These are phyloP conservation scores for Monilinia vaccinii-corymbosi DNA, from an alignment of 2,329 filamentous ascomycete genomes.

Conservation along the genomic window DNA sequence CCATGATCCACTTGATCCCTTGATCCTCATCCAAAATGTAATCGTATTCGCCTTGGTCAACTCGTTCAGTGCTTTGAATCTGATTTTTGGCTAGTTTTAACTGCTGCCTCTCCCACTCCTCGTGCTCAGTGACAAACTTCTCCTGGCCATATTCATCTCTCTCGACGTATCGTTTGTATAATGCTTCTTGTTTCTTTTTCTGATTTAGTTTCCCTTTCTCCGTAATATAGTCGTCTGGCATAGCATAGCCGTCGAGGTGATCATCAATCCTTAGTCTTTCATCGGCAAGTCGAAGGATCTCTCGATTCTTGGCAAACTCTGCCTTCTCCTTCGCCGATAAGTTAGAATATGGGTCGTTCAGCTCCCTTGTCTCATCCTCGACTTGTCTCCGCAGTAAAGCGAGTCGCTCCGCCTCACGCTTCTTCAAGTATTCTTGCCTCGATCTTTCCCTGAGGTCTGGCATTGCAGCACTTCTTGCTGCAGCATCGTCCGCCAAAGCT, in stretches of 20 bases:
- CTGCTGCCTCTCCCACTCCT: conserved; percentile 93
- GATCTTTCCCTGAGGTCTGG: conserved; percentile 75
- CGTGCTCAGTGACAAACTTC: conserved; percentile 84
- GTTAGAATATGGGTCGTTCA: conserved; percentile 59
- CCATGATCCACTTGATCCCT: conserved; percentile 75
- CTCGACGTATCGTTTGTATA: conserved; percentile 87
- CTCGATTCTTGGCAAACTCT: conserved; percentile 81
- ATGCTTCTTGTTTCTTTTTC: conserved; percentile 78
- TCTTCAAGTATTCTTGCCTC: conserved; percentile 86
- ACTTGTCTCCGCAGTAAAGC: conserved; percentile 86
- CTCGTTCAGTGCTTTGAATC: conserved; percentile 63
- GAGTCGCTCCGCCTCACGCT: conserved; percentile 78
- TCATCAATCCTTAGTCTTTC: conserved; percentile 84
- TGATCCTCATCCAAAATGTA: conserved; percentile 88
- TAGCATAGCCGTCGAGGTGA: conserved; percentile 79
- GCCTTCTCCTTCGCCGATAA: conserved; percentile 60
- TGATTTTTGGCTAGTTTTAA: conserved; percentile 79
- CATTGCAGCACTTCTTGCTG: conserved; percentile 61
- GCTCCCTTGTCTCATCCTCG: conserved; percentile 73
- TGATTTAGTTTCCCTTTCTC: conserved; percentile 84
- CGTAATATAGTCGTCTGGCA: conserved; percentile 92
- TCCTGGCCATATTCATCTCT: conserved; percentile 81
- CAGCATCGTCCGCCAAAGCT: conserved; percentile 56
- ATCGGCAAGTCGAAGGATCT: conserved; percentile 68
- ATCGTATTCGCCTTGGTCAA: conserved; percentile 77